phyloP scores from a whole-genome alignment of 176 grass and related monocot species.

The Zoysia pacifica region DNA sequence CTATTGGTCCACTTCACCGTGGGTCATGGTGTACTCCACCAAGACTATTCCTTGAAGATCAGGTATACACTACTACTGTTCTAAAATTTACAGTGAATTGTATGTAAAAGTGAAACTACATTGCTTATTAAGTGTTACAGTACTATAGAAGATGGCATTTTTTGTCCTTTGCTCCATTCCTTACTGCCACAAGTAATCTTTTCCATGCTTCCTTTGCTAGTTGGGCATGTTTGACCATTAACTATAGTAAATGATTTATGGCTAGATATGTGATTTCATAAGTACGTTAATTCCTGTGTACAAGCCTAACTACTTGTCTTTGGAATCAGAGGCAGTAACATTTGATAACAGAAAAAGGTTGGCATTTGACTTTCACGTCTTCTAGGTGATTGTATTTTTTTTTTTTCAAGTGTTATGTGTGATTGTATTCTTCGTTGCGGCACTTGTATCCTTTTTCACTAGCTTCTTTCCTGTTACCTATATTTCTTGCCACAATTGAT shows the following conservation, averaged over 20 bases:
- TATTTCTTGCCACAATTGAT: background rate
- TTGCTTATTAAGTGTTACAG: background rate
- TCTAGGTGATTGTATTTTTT: background rate
- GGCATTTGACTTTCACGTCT: background rate
- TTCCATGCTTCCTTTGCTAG: background rate
- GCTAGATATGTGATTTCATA: background rate
- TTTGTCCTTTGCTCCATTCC: background rate
- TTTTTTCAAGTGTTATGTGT: background rate
- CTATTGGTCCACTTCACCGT: conserved; percentile 70
- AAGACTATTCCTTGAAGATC: conserved; percentile 80
- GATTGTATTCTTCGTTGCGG: background rate
- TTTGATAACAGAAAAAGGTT: background rate
- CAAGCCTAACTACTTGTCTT: background rate
- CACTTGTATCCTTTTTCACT: background rate
- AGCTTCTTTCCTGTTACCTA: background rate
- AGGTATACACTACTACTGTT: conserved; percentile 46
- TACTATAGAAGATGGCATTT: background rate
- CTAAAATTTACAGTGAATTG: background rate
- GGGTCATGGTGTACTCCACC: conserved; percentile 92
- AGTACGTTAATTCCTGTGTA: background rate
- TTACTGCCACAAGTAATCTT: background rate
- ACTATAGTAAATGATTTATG: background rate
- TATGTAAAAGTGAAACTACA: background rate
- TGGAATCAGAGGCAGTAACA: background rate
- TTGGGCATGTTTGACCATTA: background rate